These are phyloP conservation scores for Plasmodium chabaudi DNA, from an alignment of 169 alveolate species.

Conservation along the genomic window DNA sequence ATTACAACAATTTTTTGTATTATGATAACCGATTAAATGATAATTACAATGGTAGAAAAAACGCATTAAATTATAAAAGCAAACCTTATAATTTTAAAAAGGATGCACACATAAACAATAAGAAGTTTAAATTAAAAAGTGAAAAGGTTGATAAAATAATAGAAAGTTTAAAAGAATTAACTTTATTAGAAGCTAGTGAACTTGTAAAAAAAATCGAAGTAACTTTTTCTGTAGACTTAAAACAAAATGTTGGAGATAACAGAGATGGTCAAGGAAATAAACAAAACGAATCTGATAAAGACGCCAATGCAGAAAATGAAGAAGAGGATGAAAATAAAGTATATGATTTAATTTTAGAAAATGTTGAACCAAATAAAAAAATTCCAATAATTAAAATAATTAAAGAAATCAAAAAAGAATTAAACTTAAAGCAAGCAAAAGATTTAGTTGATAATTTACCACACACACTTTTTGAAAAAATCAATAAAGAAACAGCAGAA, in stretches of 20 bases:
- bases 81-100: conserved; percentile 14
- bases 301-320: conserved; percentile 77
- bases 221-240: conserved; percentile 83
- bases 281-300: conserved; percentile 60
- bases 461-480: conserved; percentile 67
- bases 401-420: conserved; percentile 78
- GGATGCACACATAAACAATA: background rate
- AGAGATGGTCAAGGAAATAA: conserved; percentile 46
- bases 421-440: conserved; percentile 79
- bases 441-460: conserved; percentile 85
- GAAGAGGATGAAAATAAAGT: conserved; percentile 83
- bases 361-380: conserved; percentile 76
- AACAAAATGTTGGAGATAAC: conserved; percentile 74
- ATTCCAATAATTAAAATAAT: conserved; percentile 78
- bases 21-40: conserved; percentile 10
- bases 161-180: conserved; percentile 80
- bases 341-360: conserved; percentile 79
- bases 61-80: conserved; percentile 33
- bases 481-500: conserved; percentile 81
- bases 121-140: conserved; percentile 30
- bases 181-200: conserved; percentile 86
- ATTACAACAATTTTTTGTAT: conserved; percentile 13
- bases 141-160: conserved; percentile 81
- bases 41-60: conserved; percentile 31
- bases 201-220: conserved; percentile 85